These are phyloP conservation scores for Hevea brasiliensis DNA, from an alignment of 345 rosid species.

Conservation along the genomic window DNA sequence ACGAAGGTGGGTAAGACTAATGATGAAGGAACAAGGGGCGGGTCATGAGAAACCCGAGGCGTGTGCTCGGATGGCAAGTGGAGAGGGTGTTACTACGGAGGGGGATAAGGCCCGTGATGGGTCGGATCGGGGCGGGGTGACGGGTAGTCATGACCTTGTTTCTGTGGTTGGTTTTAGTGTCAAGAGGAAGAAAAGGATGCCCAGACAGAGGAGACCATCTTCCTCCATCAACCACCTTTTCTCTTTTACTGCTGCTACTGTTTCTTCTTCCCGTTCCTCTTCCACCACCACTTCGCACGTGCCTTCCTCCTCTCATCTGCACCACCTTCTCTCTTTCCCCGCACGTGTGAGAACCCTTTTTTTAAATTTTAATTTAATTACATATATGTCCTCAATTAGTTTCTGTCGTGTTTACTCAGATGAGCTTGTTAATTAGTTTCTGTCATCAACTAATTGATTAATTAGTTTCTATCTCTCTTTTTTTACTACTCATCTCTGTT, in stretches of 20 bases:
- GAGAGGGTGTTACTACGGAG: slow-evolving; percentile 32
- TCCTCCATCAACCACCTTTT: slow-evolving; percentile 52
- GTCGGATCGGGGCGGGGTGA: slow-evolving; percentile 45
- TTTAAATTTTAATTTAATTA: neutral
- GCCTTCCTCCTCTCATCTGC: slow-evolving; percentile 35
- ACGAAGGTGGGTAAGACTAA: slow-evolving; percentile 8
- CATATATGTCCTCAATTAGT: neutral
- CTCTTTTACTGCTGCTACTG: slow-evolving; percentile 22
- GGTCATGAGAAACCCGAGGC: slow-evolving; percentile 59
- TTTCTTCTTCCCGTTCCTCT: slow-evolving; percentile 26
- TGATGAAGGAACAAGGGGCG: slow-evolving; percentile 42
- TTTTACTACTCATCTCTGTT: too few species aligned
- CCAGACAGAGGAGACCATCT: slow-evolving; percentile 76
- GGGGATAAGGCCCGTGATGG: slow-evolving; percentile 29
- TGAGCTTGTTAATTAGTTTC: too few species aligned
- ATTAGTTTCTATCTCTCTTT: neutral
- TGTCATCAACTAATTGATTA: too few species aligned
- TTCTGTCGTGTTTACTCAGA: neutral
- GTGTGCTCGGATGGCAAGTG: slow-evolving; percentile 57
- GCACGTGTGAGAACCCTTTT: slow-evolving; percentile 66
- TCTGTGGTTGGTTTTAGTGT: slow-evolving; percentile 55
- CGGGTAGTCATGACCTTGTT: slow-evolving; percentile 30
- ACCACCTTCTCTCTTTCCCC: slow-evolving; percentile 32
- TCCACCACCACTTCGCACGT: slow-evolving; percentile 39
- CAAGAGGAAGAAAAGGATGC: slow-evolving; percentile 81